Conservation (phyloP, 306 rosid genomes). For the Luffa acutangula region DNA sequence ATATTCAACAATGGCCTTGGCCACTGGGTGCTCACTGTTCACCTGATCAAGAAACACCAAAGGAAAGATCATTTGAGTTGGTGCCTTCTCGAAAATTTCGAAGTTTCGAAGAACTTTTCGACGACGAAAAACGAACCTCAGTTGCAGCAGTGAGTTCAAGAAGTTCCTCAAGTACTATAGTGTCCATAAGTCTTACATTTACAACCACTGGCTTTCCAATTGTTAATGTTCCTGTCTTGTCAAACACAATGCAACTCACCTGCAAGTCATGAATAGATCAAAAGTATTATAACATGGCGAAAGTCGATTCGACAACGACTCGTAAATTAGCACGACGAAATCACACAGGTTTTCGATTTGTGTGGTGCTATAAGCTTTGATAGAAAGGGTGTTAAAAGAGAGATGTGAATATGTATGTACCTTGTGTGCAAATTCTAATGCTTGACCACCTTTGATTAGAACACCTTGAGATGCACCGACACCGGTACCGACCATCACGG, state of each 20-base stretch:
- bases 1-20: slow-evolving; percentile 63
- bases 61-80: not conserved
- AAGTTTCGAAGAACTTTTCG: too few relatives aligned
- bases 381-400: not conserved
- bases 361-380: not conserved
- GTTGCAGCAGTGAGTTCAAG: slow-evolving; percentile 64
- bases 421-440: slow-evolving; percentile 77
- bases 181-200: slow-evolving; percentile 29
- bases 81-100: not conserved
- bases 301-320: not conserved
- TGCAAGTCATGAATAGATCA: not conserved
- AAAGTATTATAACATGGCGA: not conserved
- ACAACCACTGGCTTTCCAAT: slow-evolving; percentile 72
- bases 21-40: slow-evolving; percentile 86
- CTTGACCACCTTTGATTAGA: slow-evolving; percentile 82
- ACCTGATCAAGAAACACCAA: slow-evolving; percentile 31
- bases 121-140: slow-evolving; percentile 31
- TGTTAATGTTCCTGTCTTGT: slow-evolving; percentile 93
- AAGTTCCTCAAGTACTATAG: slow-evolving; percentile 27
- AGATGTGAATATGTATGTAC: slow-evolving; percentile 17
- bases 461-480: slow-evolving; percentile 91
- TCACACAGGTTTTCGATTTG: not conserved
- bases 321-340: not conserved
- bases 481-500: slow-evolving; percentile 91
- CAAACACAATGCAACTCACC: slow-evolving; percentile 82